Evolutionary conservation across 164 flowering plant genomes (phyloP).

Genomic region (Houttuynia cordata): DNA sequence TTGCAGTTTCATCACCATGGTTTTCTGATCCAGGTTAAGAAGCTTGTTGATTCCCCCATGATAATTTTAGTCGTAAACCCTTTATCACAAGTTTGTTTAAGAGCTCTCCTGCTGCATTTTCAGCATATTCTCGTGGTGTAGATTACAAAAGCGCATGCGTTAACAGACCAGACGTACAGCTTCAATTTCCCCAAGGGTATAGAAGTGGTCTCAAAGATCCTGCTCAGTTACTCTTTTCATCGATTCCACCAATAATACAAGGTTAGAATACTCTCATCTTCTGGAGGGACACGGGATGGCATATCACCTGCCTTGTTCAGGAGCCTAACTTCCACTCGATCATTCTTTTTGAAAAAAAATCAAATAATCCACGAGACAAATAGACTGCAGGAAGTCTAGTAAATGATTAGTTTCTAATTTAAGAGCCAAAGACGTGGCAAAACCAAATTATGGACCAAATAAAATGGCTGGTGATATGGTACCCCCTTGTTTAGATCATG

Average conservation of each 20-base stretch:
- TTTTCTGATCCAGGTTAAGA: constrained; percentile 46
- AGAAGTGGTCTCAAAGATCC: constrained; percentile 78
- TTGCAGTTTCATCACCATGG: constrained; percentile 42
- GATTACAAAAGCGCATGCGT: constrained; percentile 87
- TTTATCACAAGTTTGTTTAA: constrained; percentile 81
- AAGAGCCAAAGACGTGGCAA: too few relatives aligned
- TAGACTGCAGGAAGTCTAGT: not conserved
- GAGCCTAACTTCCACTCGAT: constrained; percentile 88
- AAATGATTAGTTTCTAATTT: too few relatives aligned
- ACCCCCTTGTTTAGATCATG: too few relatives aligned
- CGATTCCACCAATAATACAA: constrained; percentile 90
- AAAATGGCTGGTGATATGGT: too few relatives aligned
- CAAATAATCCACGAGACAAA: too few relatives aligned
- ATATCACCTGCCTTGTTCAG: constrained; percentile 92
- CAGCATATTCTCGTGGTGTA: constrained; percentile 97
- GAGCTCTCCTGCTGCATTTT: constrained; percentile 92
- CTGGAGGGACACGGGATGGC: constrained; percentile 79
- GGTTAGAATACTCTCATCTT: constrained; percentile 84
- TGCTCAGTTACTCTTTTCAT: constrained; percentile 72
- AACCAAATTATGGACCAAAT: too few relatives aligned
- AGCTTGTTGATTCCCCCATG: constrained; percentile 91
- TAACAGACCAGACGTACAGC: constrained; percentile 66
- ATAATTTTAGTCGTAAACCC: constrained; percentile 73
- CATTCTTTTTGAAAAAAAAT: constrained; percentile 54
- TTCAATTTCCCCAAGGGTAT: constrained; percentile 95